Evolutionary conservation across 441 rosid genomes (phyloP), one percentile per base, ranked within the genome.

Genomic region (Macaranga tanarius): DNA sequence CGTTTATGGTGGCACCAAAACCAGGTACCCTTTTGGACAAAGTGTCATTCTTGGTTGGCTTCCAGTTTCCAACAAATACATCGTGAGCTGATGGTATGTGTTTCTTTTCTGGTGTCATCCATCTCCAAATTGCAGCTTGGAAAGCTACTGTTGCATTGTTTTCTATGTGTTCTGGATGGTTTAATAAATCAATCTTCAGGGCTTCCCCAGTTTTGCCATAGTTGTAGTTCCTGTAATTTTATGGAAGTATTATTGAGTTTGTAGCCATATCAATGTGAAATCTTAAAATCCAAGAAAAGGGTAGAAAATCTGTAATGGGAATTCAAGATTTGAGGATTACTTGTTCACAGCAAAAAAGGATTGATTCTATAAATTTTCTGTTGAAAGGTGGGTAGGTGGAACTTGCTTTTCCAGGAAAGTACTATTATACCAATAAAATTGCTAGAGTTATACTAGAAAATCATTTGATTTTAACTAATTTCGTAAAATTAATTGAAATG

Each of bases 61-160:
- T 90, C 93, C 96, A 90, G 22, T 68, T 86, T 0, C 93, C 96
- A 2, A 84, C 90, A 54, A 90, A 87, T 12, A 60, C 86, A 9
- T 86, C 91, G 70, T 90, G 96, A 0, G 96, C 92, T 2, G 96
- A 87, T 0, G 96, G 91, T 69, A 62, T 75, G 7, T 77, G 72
- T 82, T 90, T 88, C 84, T 85, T 86, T 22, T 74, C 78, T 1
- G 96, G 93, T 0, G 91, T 90, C 93, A 88, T 90, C 96, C 96
- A 90, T 78, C 74, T 81, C 91, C 91, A 86, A 1, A 90, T 84
- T 38, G 96, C 92, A 1, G 91, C 79, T 71, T 88, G 93, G 79
- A 90, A 90, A 42, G 91, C 96, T 44, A 90, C 67, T 22, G 96
- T 87, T 0, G 91, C 91, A 50, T 88, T 90, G 77, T 90, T 57